Evolutionary conservation across 2,329 filamentous ascomycete species (phyloP), one percentile per base, ranked within the genome.

Genomic region (Paramyrothecium roridum): DNA sequence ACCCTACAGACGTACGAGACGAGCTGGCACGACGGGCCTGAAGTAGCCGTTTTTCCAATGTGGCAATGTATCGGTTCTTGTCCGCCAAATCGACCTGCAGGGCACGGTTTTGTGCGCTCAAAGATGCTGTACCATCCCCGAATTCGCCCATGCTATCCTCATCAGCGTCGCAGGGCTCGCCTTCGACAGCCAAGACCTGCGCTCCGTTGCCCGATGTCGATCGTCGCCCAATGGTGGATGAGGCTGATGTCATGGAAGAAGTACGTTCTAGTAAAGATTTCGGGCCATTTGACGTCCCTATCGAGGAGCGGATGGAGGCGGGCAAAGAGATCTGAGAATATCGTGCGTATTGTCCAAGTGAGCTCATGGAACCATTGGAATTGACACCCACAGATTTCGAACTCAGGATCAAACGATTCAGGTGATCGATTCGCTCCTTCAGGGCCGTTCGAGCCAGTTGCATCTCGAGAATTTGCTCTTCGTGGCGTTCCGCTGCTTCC

Each of bases 391-490:
- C 89, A 6, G 93, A 98, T 70, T 97, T 97, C 17, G 93, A 98
- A 70, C 91, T 96, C 57, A 99, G 77, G 60, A 99, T 98, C 51
- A 99, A 79, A 50, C 93, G 87, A 73, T 98, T 99, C 49, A 99
- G 80, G 72, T 99, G 95, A 69, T 97, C 93, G 64, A 99, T 99
- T 30, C 95, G 88, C 76, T 99, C 95, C 71, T 98, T 99, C 54
- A 99, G 77, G 1, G 95, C 95, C 1, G 95, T 99, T 46, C 95
- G 86, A 33, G 95, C 95, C 49, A 99, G 82, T 70, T 99, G 95
- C 90, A 99, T 98, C 73, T 99, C 95, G 54, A 99, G 80, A 83
- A 99, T 93, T 72, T 99, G 95, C 75, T 98, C 95, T 68, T 97
- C 93, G 63, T 97, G 95, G 43, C 92, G 86, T 62, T 91, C 84